A percentile compares a stretch with the other conserved stretches of the same genome.
Conservation (phyloP, 169 alveolate genomes). For the Plasmodium adleri region DNA sequence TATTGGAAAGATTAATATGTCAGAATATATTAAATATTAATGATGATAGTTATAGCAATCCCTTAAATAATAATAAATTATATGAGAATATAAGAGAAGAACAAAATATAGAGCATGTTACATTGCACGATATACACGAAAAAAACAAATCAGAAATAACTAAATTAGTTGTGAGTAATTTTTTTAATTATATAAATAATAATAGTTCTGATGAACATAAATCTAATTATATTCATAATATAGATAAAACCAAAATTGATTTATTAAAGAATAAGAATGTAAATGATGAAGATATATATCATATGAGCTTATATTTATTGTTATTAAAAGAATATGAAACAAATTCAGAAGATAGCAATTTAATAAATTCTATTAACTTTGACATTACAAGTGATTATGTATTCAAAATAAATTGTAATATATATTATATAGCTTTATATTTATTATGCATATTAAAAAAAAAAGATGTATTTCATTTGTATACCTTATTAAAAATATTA, state of each 20-base stretch:
- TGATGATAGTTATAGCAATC: not conserved
- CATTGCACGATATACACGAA: not conserved
- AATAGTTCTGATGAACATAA: not conserved
- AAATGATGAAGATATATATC: conserved; percentile 20
- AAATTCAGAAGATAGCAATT: not conserved
- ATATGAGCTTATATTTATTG: conserved; percentile 15
- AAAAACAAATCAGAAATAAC: conserved; percentile 16
- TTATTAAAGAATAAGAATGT: conserved; percentile 8
- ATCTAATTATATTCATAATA: conserved; percentile 11
- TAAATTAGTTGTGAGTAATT: not conserved
- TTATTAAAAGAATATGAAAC: not conserved
- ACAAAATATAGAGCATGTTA: not conserved
- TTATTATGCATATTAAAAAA: conserved; percentile 53
- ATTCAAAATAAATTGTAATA: conserved; percentile 63
- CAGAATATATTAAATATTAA: not conserved
- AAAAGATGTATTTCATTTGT: conserved; percentile 54
- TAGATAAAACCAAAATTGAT: conserved; percentile 5
- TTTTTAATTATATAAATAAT: not conserved
- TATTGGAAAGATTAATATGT: conserved; percentile 2
- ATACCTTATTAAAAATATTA: conserved; percentile 43
- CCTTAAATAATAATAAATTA: not conserved
- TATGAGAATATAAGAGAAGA: not conserved
- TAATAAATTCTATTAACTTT: not conserved
- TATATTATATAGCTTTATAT: conserved; percentile 56
- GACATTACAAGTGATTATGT: conserved; percentile 66